Evolutionary conservation across 768 basidiomycete genomes (phyloP).

Genomic region (Pisolithus albus): DNA sequence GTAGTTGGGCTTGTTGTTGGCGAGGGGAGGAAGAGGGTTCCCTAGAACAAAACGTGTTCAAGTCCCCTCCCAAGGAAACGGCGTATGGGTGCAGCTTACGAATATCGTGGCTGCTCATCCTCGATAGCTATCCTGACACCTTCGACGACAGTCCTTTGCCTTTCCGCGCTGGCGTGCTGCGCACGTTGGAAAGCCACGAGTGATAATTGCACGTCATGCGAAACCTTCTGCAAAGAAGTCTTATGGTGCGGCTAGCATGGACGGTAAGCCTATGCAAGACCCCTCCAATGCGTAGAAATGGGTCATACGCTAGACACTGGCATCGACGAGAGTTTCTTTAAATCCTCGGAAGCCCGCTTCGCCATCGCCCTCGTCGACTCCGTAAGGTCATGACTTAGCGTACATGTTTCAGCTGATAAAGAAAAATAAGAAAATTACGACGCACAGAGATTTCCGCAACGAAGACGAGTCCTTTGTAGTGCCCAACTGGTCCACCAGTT

Average conservation of each 20-base stretch:
- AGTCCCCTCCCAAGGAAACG: no score
- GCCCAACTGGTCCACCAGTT: conserved; percentile 95
- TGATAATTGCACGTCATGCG: conserved; percentile 86
- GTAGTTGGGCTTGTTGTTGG: conserved; percentile 61
- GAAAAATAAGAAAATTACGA: conserved; percentile 9
- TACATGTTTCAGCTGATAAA: conserved; percentile 1
- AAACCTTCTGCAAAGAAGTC: conserved; percentile 83
- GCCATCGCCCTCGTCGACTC: conserved; percentile 94
- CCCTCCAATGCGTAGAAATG: not conserved
- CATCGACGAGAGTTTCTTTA: conserved; percentile 79
- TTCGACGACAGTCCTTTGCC: conserved; percentile 84
- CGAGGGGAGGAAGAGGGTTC: conserved; percentile 41
- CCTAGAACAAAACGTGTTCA: conserved; percentile 8
- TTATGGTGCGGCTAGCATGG: conserved; percentile 63
- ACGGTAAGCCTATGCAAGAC: not conserved
- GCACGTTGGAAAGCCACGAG: conserved; percentile 89
- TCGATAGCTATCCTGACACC: conserved; percentile 81
- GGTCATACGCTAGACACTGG: conserved; percentile 52
- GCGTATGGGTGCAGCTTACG: conserved; percentile 2
- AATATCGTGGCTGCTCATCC: conserved; percentile 45
- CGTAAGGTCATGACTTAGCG: conserved; percentile 87
- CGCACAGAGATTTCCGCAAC: conserved; percentile 81
- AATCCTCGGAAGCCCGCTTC: conserved; percentile 86
- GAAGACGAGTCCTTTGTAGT: conserved; percentile 71
- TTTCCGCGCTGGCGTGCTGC: conserved; percentile 83